Base-by-base conservation (phyloP, 148 eudicot genomes). In the Talinum fruticosum region DNA sequence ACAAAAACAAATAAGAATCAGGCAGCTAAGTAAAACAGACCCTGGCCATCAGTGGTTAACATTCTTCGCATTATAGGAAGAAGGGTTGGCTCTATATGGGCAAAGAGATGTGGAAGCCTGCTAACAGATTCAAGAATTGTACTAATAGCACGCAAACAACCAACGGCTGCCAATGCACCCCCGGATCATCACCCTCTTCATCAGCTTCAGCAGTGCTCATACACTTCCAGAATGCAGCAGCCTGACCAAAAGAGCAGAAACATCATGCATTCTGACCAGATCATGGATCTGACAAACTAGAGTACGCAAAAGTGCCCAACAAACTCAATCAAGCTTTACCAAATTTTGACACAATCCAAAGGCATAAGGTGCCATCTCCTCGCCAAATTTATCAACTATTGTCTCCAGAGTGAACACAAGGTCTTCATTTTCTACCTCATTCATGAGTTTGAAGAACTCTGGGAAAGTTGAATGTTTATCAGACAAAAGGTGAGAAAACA, bases 321-420 rank as follows among this genome's bases (percentile, higher is more conserved):
- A 18, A 64, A 65, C 37, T 19, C 28, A 12, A n/a, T 8, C 28
- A 72, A 66, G n/a, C 41, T 29, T n/a, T 79, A 96, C 99, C 98
- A 96, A 85, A 89, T 93, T 96, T 84, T 93, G 99, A 87, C 99
- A 96, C 76, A 96, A 82, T 73, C 99, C 99, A 84, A 96, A 90
- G 75, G 99, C 98, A 84, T 91, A 93, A 34, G 99, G 98, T 80
- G 98, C 98, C 98, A 96, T 96, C 86, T 96, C 99, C 88, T 96
- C 99, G 66, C 99, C 99, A 84, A 96, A 96, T 79, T 96, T 96
- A 89, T 96, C 99, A 76, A 96, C 99, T 49, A 96, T 91, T 70
- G 99, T 93, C 91, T 96, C 99, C 76, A 96, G 89, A n/a, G 99
- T 93, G 84, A 96, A 96, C 24, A 96, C 99, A 79, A 96, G 97